A percentile compares a stretch with the other conserved stretches of the same genome.
Evolutionary conservation across 495 filamentous ascomycete species (phyloP).

Genomic region (Penicillium pancosmium): DNA sequence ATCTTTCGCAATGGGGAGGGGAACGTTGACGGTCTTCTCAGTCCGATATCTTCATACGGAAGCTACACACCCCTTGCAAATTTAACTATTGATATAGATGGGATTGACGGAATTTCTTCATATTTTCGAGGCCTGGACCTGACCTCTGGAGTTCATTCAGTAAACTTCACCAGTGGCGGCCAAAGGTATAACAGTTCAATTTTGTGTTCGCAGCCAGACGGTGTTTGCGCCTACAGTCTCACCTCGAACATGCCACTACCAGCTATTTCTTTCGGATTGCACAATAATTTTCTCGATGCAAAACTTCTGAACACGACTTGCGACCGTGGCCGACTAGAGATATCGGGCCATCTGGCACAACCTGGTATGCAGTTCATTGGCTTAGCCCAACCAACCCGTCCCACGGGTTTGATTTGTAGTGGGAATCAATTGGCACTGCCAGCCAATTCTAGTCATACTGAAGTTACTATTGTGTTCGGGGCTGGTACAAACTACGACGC

Average conservation of each 20-base stretch:
- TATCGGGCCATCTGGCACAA: slow-evolving; percentile 30
- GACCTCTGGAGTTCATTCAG: slow-evolving; percentile 38
- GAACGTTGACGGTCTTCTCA: slow-evolving; percentile 42
- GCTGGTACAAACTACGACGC: slow-evolving; percentile 51
- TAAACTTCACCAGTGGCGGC: slow-evolving; percentile 1
- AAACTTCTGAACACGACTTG: slow-evolving; percentile 29
- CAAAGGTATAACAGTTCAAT: slow-evolving; percentile 9
- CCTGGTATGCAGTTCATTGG: slow-evolving; percentile 42
- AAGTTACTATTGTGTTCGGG: slow-evolving; percentile 36
- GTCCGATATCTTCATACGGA: slow-evolving; percentile 43
- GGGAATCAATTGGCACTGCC: slow-evolving; percentile 12
- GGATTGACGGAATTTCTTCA: slow-evolving; percentile 22
- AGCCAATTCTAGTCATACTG: background rate
- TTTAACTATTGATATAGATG: slow-evolving; percentile 40
- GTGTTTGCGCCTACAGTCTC: slow-evolving; percentile 51
- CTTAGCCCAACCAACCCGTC: slow-evolving; percentile 10
- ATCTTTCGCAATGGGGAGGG: slow-evolving; percentile 53
- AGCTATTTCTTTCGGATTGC: slow-evolving; percentile 33
- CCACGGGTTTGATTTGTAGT: slow-evolving; percentile 16
- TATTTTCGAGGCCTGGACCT: slow-evolving; percentile 49
- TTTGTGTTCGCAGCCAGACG: slow-evolving; percentile 51
- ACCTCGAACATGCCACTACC: slow-evolving; percentile 34
- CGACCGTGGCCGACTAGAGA: slow-evolving; percentile 23
- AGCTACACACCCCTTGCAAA: slow-evolving; percentile 49
- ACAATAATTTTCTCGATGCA: slow-evolving; percentile 29